Evolutionary conservation across 1,284 basidiomycete species (phyloP).

Genomic region (Puccinia triticina): DNA sequence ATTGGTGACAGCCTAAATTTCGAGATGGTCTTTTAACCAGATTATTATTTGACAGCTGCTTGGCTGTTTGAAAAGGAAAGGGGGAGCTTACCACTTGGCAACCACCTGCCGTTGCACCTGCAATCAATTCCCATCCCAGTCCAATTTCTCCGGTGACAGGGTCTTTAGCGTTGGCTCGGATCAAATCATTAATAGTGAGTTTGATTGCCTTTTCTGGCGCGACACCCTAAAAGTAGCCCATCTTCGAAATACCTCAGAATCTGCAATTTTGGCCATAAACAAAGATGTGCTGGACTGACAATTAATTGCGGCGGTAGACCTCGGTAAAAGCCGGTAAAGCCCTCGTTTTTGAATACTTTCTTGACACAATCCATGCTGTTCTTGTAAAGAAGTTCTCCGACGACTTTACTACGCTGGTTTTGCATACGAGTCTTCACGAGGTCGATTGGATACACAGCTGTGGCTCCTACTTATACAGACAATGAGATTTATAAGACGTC

Average conservation of each 20-base stretch:
- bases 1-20: constrained; percentile 84
- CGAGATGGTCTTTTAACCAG: not conserved
- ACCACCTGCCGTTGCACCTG: constrained; percentile 90
- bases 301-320: constrained; percentile 93
- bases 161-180: constrained; percentile 81
- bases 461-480: constrained; percentile 71
- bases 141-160: constrained; percentile 92
- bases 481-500: not conserved
- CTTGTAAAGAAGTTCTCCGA: constrained; percentile 90
- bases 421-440: constrained; percentile 87
- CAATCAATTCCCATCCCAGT: constrained; percentile 80
- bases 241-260: not conserved
- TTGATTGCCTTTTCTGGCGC: constrained; percentile 99
- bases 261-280: not conserved
- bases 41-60: not conserved
- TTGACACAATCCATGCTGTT: constrained; percentile 90
- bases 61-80: not conserved
- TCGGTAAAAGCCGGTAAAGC: constrained; percentile 87
- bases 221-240: constrained; percentile 71
- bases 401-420: constrained; percentile 92
- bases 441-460: constrained; percentile 91
- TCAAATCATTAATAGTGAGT: constrained; percentile 86
- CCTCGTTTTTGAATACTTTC: constrained; percentile 94
- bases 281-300: constrained; percentile 63
- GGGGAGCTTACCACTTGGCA: constrained; percentile 83